Evolutionary conservation across 2,329 filamentous ascomycete genomes (phyloP), one percentile per base, ranked within the genome.

Genomic region (Venturia asperata): DNA sequence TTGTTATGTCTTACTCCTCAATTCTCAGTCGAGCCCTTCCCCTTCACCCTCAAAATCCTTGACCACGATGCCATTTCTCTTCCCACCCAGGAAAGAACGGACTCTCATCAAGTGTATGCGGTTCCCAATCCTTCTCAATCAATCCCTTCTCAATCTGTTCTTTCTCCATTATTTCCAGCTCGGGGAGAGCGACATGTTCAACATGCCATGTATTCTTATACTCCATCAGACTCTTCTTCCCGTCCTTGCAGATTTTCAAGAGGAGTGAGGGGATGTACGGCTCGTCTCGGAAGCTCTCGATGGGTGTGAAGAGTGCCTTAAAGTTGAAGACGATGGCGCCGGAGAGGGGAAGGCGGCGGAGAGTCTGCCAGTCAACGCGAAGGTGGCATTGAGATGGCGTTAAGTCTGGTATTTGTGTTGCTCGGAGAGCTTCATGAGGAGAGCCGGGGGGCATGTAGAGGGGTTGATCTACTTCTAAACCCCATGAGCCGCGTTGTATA

Each of bases 361-460:
- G 78, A 0, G 91, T 96, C 75, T 96, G 92, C 90, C 91, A 95
- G 74, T 96, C 91, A 1, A 94, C 90, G 5, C 91, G 84, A 1
- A 96, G 78, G 67, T 88, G 78, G 68, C 89, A 79, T 42, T 89
- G 83, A 0, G 83, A 80, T 1, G 85, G 72, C 0, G 76, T 77
- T 6, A 93, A 77, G 24, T 78, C 75, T 0, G 81, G 77, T 60
- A 84, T 79, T 68, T 92, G 88, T 0, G 76, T 72, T 0, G 80
- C 76, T 21, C 89, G 84, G 42, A 85, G 79, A 49, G 78, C 75
- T 69, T 87, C 86, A 66, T 89, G 85, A 0, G 85, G 83, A 69
- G 90, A 81, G 0, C 85, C 86, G 0, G 86, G 83, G 0, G 89
- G 87, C 80, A 91, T 86, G 75, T 87, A 94, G 2, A 95, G 80